A percentile compares a stretch with the other conserved stretches of the same genome.
Conservation (phyloP, 345 rosid species). For the Bruguiera sexangula region DNA sequence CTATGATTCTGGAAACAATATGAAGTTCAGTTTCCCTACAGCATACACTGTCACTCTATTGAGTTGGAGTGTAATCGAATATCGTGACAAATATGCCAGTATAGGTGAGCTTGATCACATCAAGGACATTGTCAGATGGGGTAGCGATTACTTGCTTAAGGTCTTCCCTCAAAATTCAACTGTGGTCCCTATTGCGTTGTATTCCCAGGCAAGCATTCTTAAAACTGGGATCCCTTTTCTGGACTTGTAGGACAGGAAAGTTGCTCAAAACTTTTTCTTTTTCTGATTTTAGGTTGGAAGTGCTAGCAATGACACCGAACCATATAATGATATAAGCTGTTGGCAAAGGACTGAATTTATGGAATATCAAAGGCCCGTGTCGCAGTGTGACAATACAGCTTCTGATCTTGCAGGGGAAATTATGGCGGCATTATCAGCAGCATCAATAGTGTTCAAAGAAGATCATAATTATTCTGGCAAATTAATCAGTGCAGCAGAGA, state of each 20-base stretch:
- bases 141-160: constrained; percentile 54
- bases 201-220: constrained; percentile 51
- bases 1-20: constrained; percentile 62
- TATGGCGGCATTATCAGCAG: constrained; percentile 51
- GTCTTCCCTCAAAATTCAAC: constrained; percentile 35
- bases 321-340: constrained; percentile 40
- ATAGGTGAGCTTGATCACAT: constrained; percentile 57
- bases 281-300: constrained; percentile 47
- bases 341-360: constrained; percentile 75
- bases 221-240: neutral
- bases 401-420: constrained; percentile 59
- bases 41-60: constrained; percentile 54
- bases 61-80: constrained; percentile 67
- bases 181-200: constrained; percentile 24
- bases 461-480: constrained; percentile 32
- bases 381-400: constrained; percentile 37
- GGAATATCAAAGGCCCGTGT: constrained; percentile 44
- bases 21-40: constrained; percentile 57
- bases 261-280: neutral
- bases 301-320: constrained; percentile 21
- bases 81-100: constrained; percentile 46
- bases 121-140: constrained; percentile 59
- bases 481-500: constrained; percentile 33
- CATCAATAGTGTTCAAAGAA: constrained; percentile 53
- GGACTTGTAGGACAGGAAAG: neutral